These are phyloP conservation scores for Fonsecaea pedrosoi DNA, from an alignment of 2,329 filamentous ascomycete species.

Conservation along the genomic window DNA sequence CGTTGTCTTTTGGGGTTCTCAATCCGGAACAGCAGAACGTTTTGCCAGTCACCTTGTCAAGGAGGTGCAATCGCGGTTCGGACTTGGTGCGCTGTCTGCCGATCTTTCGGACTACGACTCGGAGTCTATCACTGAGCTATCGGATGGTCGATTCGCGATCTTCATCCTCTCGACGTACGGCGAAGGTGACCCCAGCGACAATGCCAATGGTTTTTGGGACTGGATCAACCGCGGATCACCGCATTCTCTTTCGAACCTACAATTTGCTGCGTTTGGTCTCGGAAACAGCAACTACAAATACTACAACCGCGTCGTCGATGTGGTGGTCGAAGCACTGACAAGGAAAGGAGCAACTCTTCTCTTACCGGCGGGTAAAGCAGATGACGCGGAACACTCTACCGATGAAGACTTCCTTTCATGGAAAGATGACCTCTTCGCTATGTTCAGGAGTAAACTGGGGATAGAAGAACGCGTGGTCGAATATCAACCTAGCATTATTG, in stretches of 20 bases:
- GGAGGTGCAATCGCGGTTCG: slow-evolving; percentile 64
- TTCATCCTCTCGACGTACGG: slow-evolving; percentile 94
- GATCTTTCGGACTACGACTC: slow-evolving; percentile 94
- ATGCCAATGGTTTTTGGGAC: slow-evolving; percentile 86
- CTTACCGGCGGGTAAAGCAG: slow-evolving; percentile 83
- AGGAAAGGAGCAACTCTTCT: slow-evolving; percentile 78
- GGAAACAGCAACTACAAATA: slow-evolving; percentile 98
- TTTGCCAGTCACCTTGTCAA: slow-evolving; percentile 36
- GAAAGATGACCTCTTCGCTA: slow-evolving; percentile 93
- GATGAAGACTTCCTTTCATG: slow-evolving; percentile 95
- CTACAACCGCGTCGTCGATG: slow-evolving; percentile 94
- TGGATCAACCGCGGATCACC: slow-evolving; percentile 77
- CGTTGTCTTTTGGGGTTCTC: slow-evolving; percentile 42
- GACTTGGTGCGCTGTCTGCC: slow-evolving; percentile 91
- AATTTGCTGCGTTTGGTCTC: slow-evolving; percentile 87
- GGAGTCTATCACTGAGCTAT: slow-evolving; percentile 80
- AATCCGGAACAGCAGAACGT: slow-evolving; percentile 38
- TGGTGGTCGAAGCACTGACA: slow-evolving; percentile 75
- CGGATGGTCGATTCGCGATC: slow-evolving; percentile 82
- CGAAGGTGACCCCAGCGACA: slow-evolving; percentile 94
- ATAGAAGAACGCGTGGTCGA: slow-evolving; percentile 87
- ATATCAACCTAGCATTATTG: slow-evolving; percentile 82
- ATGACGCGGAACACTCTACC: slow-evolving; percentile 92
- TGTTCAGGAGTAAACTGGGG: slow-evolving; percentile 75
- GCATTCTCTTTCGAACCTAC: slow-evolving; percentile 68